These are phyloP conservation scores for Geopyxis carbonaria DNA, from an alignment of 495 filamentous ascomycete genomes.

Conservation along the genomic window DNA sequence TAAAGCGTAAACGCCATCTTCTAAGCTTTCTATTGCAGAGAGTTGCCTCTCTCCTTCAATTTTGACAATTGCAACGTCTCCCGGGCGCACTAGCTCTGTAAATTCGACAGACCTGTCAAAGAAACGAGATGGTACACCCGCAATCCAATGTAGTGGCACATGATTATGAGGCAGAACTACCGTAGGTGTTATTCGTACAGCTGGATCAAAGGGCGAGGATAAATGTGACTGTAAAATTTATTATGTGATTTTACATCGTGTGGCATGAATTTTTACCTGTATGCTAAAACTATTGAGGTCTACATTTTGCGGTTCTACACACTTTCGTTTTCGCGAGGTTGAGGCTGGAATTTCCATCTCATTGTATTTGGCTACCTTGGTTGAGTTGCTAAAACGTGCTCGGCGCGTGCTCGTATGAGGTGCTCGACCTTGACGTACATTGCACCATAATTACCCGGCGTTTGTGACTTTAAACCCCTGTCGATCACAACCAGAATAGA, in stretches of 20 bases:
- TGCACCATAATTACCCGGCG: no score
- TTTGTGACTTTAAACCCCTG: no score
- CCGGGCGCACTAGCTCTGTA: constrained; percentile 11
- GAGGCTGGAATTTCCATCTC: no score
- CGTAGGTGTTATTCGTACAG: constrained; percentile 20
- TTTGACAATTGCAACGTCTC: constrained; percentile 19
- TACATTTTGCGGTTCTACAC: neutral
- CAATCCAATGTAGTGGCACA: constrained; percentile 22
- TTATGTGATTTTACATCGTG: neutral
- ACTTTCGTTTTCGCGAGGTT: constrained; percentile 3
- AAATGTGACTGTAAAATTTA: constrained; percentile 12
- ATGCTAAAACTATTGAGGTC: constrained; percentile 1
- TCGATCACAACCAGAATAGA: no score
- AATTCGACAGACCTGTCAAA: constrained; percentile 12
- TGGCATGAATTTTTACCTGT: constrained; percentile 3
- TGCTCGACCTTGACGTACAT: no score
- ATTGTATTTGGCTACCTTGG: no score
- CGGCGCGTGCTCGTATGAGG: no score
- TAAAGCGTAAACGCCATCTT: constrained; percentile 19
- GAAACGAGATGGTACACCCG: constrained; percentile 20
- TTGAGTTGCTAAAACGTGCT: no score
- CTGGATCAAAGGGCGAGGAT: constrained; percentile 19
- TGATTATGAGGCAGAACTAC: constrained; percentile 19
- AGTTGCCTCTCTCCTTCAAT: constrained; percentile 23
- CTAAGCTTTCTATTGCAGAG: constrained; percentile 20